phyloP scores from a whole-genome alignment of 805 yeast species.

The Candida ortonii region DNA sequence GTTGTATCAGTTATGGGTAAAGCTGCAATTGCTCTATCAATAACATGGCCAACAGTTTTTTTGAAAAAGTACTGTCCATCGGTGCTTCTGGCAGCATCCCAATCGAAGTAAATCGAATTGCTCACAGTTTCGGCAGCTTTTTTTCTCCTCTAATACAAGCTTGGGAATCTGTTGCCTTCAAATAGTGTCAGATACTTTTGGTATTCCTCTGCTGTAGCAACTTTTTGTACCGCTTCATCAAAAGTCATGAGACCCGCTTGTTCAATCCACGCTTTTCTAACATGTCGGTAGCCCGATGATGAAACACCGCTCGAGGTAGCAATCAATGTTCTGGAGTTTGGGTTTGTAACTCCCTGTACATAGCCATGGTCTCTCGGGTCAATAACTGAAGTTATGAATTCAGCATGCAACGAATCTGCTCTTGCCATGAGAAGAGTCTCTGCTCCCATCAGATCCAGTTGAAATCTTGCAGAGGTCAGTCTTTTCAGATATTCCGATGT shows the following conservation, averaged over 20 bases:
- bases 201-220: conserved; percentile 24
- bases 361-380: conserved; percentile 59
- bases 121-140: conserved; percentile 28
- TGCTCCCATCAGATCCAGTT: conserved; percentile 62
- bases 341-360: conserved; percentile 46
- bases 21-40: conserved; percentile 50
- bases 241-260: conserved; percentile 44
- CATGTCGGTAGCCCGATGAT: conserved; percentile 32
- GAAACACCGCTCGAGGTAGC: conserved; percentile 40
- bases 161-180: conserved; percentile 16
- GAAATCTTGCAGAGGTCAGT: conserved; percentile 55
- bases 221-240: conserved; percentile 47
- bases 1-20: conserved; percentile 59
- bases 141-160: conserved; percentile 22
- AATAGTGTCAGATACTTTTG: conserved; percentile 12
- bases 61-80: conserved; percentile 56
- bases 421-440: conserved; percentile 58
- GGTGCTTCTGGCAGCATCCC: conserved; percentile 59
- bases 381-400: conserved; percentile 47
- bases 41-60: conserved; percentile 52
- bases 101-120: conserved; percentile 43
- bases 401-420: conserved; percentile 57
- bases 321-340: conserved; percentile 40
- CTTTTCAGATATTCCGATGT: conserved; percentile 56
- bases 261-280: conserved; percentile 47